These are phyloP conservation scores for Botrytis byssoidea DNA, from an alignment of 2,329 filamentous ascomycete species.

Conservation along the genomic window DNA sequence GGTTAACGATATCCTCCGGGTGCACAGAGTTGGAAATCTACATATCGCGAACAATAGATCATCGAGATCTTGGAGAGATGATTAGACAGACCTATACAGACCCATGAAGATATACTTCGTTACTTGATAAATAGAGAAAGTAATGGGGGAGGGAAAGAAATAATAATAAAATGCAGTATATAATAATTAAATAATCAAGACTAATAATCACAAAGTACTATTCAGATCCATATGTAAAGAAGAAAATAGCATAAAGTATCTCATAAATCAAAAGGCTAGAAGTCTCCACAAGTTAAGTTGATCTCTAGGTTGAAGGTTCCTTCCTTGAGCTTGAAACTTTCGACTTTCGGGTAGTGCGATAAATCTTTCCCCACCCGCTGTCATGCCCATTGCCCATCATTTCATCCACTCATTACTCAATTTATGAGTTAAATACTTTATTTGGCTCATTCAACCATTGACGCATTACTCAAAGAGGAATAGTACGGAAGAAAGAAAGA, in stretches of 20 bases:
- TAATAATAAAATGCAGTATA: not conserved
- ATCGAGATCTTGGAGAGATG: not conserved
- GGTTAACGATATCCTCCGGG: slow-evolving; percentile 12
- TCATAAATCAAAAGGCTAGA: slow-evolving; percentile 17
- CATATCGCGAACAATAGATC: not conserved
- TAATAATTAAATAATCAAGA: not conserved
- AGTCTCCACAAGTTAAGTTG: slow-evolving; percentile 8
- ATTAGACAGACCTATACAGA: not conserved
- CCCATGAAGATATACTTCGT: slow-evolving; percentile 3
- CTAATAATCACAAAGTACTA: no score
- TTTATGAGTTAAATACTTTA: not conserved
- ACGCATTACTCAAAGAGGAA: not conserved
- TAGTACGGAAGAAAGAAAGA: not conserved
- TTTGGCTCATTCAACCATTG: not conserved
- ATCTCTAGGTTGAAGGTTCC: not conserved
- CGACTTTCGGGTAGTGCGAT: slow-evolving; percentile 13
- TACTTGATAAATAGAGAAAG: not conserved
- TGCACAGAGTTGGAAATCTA: slow-evolving; percentile 8
- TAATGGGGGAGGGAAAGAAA: not conserved
- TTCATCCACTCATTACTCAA: not conserved
- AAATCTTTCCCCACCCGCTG: slow-evolving; percentile 10
- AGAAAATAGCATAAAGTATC: not conserved
- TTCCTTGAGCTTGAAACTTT: not conserved
- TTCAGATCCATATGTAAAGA: not conserved
- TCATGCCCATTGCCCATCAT: not conserved